phyloP scores from a whole-genome alignment of 2,329 filamentous ascomycete genomes.

The Phaeoacremonium minimum region DNA sequence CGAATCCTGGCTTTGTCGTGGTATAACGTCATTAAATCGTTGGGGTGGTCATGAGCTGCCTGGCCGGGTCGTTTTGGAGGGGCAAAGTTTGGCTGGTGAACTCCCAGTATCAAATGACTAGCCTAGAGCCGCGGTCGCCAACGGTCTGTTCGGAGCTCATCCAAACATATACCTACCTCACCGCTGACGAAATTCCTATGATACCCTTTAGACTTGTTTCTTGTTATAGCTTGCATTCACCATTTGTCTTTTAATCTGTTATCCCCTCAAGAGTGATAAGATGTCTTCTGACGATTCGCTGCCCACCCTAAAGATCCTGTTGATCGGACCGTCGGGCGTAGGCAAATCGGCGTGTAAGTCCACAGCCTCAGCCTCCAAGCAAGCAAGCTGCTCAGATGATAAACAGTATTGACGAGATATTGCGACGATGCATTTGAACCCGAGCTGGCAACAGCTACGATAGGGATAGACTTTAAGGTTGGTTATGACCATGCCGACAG shows the following conservation, averaged over 20 bases:
- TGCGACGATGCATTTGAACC: slow-evolving; percentile 55
- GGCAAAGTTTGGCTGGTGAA: slow-evolving; percentile 5
- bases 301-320: slow-evolving; percentile 47
- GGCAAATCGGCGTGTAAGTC: slow-evolving; percentile 51
- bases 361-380: too few relatives aligned
- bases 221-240: too few relatives aligned
- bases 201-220: too few relatives aligned
- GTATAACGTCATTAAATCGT: too few relatives aligned
- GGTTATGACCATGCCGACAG: slow-evolving; percentile 5
- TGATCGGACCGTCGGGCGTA: slow-evolving; percentile 51
- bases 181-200: too few relatives aligned
- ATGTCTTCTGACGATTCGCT: slow-evolving; percentile 42
- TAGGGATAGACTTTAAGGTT: slow-evolving; percentile 55
- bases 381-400: too few relatives aligned
- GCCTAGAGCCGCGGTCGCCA: too few relatives aligned
- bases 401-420: slow-evolving; percentile 50
- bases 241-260: too few relatives aligned
- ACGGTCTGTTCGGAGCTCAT: too few relatives aligned
- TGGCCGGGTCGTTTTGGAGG: slow-evolving; percentile 1
- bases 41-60: slow-evolving; percentile 6
- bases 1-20: too few relatives aligned
- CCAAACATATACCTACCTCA: too few relatives aligned
- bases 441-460: slow-evolving; percentile 49
- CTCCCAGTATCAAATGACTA: too few relatives aligned
- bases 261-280: slow-evolving; percentile 2